These are phyloP conservation scores for Boletellus ananas DNA, from an alignment of 768 basidiomycete species.

Conservation along the genomic window DNA sequence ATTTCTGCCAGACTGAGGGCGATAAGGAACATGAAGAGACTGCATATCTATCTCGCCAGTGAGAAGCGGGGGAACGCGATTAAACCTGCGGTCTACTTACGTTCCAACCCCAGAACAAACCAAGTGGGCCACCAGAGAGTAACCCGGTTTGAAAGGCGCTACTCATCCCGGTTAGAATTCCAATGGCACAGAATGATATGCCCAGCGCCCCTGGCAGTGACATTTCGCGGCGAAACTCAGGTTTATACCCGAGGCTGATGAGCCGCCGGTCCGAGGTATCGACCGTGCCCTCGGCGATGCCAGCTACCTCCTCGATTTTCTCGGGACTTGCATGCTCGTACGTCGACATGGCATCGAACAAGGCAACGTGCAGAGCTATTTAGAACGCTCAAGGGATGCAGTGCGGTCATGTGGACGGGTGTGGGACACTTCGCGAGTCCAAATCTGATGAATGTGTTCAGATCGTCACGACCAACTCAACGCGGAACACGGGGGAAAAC, in stretches of 20 bases:
- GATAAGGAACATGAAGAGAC: slow-evolving; percentile 55
- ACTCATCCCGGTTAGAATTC: slow-evolving; percentile 58
- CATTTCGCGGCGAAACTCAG: slow-evolving; percentile 58
- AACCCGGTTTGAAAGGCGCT: slow-evolving; percentile 57
- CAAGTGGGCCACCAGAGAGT: slow-evolving; percentile 55
- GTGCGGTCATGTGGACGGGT: slow-evolving; percentile 6
- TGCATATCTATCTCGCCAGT: slow-evolving; percentile 42
- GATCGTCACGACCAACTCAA: too few species aligned
- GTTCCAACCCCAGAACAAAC: slow-evolving; percentile 64
- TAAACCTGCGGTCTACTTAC: slow-evolving; percentile 28
- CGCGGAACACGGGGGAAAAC: too few species aligned
- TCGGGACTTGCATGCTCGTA: slow-evolving; percentile 1
- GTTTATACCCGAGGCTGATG: slow-evolving; percentile 50
- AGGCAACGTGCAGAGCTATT: too few species aligned
- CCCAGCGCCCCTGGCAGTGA: slow-evolving; percentile 56
- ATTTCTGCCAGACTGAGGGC: slow-evolving; percentile 55
- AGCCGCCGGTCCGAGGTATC: slow-evolving; percentile 38
- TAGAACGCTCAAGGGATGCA: too few species aligned
- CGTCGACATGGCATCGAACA: slow-evolving; percentile 5
- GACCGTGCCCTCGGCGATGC: background rate
- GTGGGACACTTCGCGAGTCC: slow-evolving; percentile 2
- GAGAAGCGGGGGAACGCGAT: background rate
- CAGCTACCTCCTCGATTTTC: slow-evolving; percentile 12
- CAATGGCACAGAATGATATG: slow-evolving; percentile 58
- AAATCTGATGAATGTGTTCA: too few species aligned